Evolutionary conservation across 805 yeast genomes (phyloP), one percentile per base, ranked within the genome.

Genomic region (Dipodascus geniculatus): DNA sequence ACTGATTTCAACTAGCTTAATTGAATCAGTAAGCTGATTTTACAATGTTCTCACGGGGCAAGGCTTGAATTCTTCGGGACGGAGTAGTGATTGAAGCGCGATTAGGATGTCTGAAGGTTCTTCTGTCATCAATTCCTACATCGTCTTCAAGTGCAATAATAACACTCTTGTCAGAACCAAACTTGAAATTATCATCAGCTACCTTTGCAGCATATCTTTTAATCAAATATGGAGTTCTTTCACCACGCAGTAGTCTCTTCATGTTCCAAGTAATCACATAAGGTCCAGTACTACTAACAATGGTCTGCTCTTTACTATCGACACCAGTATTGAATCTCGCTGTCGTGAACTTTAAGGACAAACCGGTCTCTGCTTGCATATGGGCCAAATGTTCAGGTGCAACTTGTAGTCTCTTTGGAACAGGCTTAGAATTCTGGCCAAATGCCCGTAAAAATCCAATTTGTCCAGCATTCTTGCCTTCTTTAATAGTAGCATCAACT

Each of bases 191-290:
- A 61, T 87, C 91, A 48, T 85, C 87, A 53, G 86, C 78, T 55
- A 88, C 81, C 47, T 77, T 70, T 48, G 78, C 76, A 22, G 73
- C 68, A 64, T 84, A 84, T 53, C 79, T 74, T 65, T 79, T 82
- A 64, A 90, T 81, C 51, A 74, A 68, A 65, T 86, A 87, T 4
- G 85, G 76, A 23, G 72, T 75, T 47, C 68, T 68, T 54, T 77
- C 79, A 54, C 81, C 79, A 48, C 71, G 69, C 48, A 83, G 63
- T 14, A 85, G 73, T 56, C 81, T 79, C 59, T 72, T 75, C 63
- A 89, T 67, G 11, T 84, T 81, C 96, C 96, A 89, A 1, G 85
- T 76, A 22, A 89, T 77, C 22, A 88, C 84, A 67, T 80, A 89
- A 19, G 90, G 91, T 1, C 96, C 96, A 1, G 84, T 74, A 2